Conservation (phyloP, 1,284 basidiomycete genomes). For the Cryptococcus sp. region DNA sequence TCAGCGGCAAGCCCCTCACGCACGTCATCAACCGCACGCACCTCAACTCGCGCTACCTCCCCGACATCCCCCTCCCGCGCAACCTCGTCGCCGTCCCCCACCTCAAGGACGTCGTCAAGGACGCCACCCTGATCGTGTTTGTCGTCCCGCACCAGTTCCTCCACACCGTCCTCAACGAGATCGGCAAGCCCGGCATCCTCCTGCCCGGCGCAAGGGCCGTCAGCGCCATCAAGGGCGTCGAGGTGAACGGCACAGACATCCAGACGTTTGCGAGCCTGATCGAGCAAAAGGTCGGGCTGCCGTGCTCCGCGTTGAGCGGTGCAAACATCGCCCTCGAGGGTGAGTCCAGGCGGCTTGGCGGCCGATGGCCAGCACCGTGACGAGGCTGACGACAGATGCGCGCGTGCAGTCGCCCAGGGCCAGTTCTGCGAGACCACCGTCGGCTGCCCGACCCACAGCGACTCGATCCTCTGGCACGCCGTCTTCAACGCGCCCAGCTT, state of each 20-base stretch:
- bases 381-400: neutral
- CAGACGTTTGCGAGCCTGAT: slow-evolving; percentile 59
- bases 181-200: slow-evolving; percentile 50
- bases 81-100: slow-evolving; percentile 57
- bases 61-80: slow-evolving; percentile 54
- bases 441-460: slow-evolving; percentile 50
- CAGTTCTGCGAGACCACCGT: slow-evolving; percentile 61
- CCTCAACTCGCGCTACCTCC: slow-evolving; percentile 58
- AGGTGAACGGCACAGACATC: slow-evolving; percentile 55
- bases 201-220: slow-evolving; percentile 50
- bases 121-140: slow-evolving; percentile 57
- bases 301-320: slow-evolving; percentile 56
- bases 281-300: slow-evolving; percentile 53
- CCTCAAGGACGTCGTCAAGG: slow-evolving; percentile 54
- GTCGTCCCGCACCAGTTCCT: slow-evolving; percentile 56
- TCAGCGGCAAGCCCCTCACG: slow-evolving; percentile 56
- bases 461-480: slow-evolving; percentile 50
- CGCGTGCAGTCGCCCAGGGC: slow-evolving; percentile 53
- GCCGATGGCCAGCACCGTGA: neutral
- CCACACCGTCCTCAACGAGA: slow-evolving; percentile 46
- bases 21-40: slow-evolving; percentile 58
- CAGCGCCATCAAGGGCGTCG: slow-evolving; percentile 57
- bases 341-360: slow-evolving; percentile 6
- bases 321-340: slow-evolving; percentile 60
- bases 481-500: slow-evolving; percentile 51